Evolutionary conservation across 345 rosid genomes (phyloP), one percentile per base, ranked within the genome.

Genomic region (thale cress (Arabidopsis thaliana)): DNA sequence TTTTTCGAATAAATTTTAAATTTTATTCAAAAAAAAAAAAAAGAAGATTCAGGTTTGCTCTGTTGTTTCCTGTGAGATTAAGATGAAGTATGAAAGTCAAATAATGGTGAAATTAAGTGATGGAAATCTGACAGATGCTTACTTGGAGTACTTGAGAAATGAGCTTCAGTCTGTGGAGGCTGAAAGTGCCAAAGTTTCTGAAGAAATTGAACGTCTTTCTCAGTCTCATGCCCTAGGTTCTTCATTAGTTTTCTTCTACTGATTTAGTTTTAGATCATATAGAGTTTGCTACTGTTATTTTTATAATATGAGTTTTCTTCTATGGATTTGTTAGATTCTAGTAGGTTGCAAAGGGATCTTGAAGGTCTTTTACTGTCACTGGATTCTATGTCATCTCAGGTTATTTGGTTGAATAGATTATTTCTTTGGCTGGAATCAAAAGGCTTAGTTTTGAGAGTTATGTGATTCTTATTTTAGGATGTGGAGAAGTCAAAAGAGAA

Each of bases 161-260:
- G 97, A 93, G 80, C 93, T 88, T 49, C 76, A 61, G 59, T 64
- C 81, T 0, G 86, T 86, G 57, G 82, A 84, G 80, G 77, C 81
- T 62, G 89, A 91, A 73, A 85, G 79, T 67, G 82, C 80, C 73
- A 82, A 73, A 78, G 84, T 87, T 65, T 81, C 86, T 67, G 79
- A 81, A 49, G 91, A 89, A 80, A 84, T 89, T 38, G 87, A 93
- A 73, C 77, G 51, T 77, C 91, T 93, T 68, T 74, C 81, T n/a
- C 80, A 48, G 68, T 82, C 85, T 34, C 74, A 83, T 67, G 30
- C 72, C 0, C 79, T 85, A 84, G 97, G 98, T 93, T 65, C 64
- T 11, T 5, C 28, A 52, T 62, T 11, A 13, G 36, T 25, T 32
- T 59, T 28, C 45, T 60, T 68, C 9, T 60, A 4, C 62, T 28